phyloP scores from a whole-genome alignment of 2,329 filamentous ascomycete species.

The Colletotrichum gigasporum region DNA sequence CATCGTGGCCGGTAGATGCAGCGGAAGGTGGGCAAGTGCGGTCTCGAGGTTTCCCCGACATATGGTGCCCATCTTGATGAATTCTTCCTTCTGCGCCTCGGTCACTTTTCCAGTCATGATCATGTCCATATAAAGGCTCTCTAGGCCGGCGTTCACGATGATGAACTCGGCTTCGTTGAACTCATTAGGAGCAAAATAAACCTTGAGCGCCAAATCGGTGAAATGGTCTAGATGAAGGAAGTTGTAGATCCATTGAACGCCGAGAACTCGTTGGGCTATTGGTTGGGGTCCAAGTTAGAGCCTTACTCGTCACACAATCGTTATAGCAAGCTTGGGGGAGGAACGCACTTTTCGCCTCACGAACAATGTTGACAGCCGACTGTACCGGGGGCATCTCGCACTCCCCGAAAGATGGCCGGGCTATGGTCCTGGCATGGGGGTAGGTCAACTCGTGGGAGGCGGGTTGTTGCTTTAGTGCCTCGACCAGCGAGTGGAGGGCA shows the following conservation, averaged over 20 bases:
- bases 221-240: slow-evolving; percentile 41
- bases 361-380: slow-evolving; percentile 26
- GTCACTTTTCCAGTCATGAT: slow-evolving; percentile 5
- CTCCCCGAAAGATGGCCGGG: slow-evolving; percentile 6
- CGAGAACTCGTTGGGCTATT: slow-evolving; percentile 7
- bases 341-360: slow-evolving; percentile 23
- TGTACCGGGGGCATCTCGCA: slow-evolving; percentile 32
- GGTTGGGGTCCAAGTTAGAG: not conserved
- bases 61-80: slow-evolving; percentile 34
- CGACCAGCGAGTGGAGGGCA: slow-evolving; percentile 42
- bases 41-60: slow-evolving; percentile 44
- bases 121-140: slow-evolving; percentile 41
- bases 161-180: slow-evolving; percentile 44
- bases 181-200: slow-evolving; percentile 43
- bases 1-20: slow-evolving; percentile 42
- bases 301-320: not conserved
- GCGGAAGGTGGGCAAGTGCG: slow-evolving; percentile 40
- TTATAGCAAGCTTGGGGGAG: no score
- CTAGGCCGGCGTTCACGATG: slow-evolving; percentile 43
- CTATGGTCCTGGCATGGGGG: slow-evolving; percentile 30
- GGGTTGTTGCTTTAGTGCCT: slow-evolving; percentile 39
- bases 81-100: slow-evolving; percentile 35
- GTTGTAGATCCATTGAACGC: slow-evolving; percentile 39
- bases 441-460: slow-evolving; percentile 38
- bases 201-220: slow-evolving; percentile 42